Evolutionary conservation across 495 filamentous ascomycete species (phyloP), one percentile per base, ranked within the genome.

Genomic region (Daldinia concentrica): DNA sequence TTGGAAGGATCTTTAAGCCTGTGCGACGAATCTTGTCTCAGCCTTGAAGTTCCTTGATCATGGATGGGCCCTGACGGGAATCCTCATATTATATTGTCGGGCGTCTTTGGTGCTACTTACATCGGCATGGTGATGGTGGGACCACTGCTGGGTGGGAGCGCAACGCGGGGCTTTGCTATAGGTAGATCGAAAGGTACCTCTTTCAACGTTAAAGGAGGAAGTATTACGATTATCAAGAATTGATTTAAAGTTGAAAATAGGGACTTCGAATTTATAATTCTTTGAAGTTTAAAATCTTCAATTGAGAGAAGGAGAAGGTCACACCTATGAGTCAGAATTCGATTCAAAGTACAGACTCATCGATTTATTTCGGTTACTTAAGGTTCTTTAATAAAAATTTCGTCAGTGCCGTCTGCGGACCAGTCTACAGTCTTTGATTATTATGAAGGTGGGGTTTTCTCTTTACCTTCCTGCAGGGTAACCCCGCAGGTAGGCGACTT

Each of bases 1-100:
- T 84, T 91, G 32, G 92, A 97, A 34, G 95, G 95, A 78, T 97
- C 92, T 79, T 94, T 93, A 80, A 99, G 93, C 92, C 94, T 98
- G 71, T 59, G 62, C 19, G 7, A 54, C 45, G 50, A 56, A 39
- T 58, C 41, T 39, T 8, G 24, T 39, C 19, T 63, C 26, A 66
- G 62, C 19, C 17, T 17, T 1, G 9, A 22, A 6, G 41, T 60
- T 29, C 29, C n/a, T n/a, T 48, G 50, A 45, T 50, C 39, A 29
- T 59, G 43, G n/a, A 58, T 62, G 30, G 65, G 58, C 36, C 50
- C 65, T 55, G 62, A 59, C 22, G 41, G 37, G 59, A 29, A 48
- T 48, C 19, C 43, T 26, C 24, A 29, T 48, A 32, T 6, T 52
- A 36, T 54, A 34, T 73, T 52, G 52, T 32, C 58, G 62, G 50